These are phyloP conservation scores for Eucalyptus erythrocorys DNA, from an alignment of 345 rosid species.

Conservation along the genomic window DNA sequence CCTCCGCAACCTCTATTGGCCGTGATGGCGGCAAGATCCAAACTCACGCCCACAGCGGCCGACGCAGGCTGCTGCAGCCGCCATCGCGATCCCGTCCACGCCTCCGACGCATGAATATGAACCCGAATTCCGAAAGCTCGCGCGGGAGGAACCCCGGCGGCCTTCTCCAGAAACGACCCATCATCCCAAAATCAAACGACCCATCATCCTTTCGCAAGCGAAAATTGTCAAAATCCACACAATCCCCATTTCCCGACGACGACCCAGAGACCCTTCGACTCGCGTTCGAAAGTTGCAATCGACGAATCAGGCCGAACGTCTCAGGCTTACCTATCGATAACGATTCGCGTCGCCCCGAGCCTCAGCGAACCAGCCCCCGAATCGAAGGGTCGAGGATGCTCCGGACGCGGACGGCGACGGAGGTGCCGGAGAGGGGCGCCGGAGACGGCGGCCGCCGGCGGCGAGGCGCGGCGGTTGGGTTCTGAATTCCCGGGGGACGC, in stretches of 20 bases:
- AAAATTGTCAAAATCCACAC: neutral
- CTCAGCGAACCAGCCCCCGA: neutral
- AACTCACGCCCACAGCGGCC: neutral
- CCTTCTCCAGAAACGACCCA: neutral
- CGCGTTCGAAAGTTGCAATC: neutral
- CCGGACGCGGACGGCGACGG: neutral
- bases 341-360: neutral
- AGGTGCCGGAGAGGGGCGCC: neutral
- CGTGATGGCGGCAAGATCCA: neutral
- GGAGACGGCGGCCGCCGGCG: neutral
- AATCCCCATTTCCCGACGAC: neutral
- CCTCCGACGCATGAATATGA: neutral
- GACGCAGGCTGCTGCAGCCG: neutral
- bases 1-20: neutral
- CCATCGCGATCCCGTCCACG: neutral
- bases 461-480: neutral
- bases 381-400: neutral
- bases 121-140: neutral
- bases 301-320: neutral
- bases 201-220: neutral
- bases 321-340: neutral
- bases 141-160: neutral
- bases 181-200: neutral
- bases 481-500: neutral
- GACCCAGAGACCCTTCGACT: neutral